Evolutionary conservation across 2,329 filamentous ascomycete genomes (phyloP).

Genomic region (Paraconiothyrium sp.): DNA sequence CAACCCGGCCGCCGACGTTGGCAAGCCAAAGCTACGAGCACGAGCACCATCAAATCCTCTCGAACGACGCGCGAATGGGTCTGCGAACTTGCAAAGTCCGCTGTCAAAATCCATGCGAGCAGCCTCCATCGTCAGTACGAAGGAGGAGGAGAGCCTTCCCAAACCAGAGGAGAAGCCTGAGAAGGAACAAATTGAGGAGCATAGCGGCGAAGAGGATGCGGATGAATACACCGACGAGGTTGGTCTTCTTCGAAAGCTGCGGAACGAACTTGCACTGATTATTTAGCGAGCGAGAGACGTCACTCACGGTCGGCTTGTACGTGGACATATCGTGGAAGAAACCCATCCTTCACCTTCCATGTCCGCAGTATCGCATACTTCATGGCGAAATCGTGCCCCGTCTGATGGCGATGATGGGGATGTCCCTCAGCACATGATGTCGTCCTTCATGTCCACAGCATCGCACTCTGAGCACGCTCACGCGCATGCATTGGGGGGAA

Average conservation of each 20-base stretch:
- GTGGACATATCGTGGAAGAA: slow-evolving; percentile 95
- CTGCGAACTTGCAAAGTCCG: slow-evolving; percentile 39
- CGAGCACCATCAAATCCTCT: slow-evolving; percentile 40
- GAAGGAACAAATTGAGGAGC: slow-evolving; percentile 27
- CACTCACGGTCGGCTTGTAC: slow-evolving; percentile 87
- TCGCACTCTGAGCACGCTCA: slow-evolving; percentile 68
- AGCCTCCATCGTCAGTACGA: slow-evolving; percentile 45
- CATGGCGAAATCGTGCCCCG: slow-evolving; percentile 52
- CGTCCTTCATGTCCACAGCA: slow-evolving; percentile 82
- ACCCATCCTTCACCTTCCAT: slow-evolving; percentile 82
- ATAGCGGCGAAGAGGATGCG: slow-evolving; percentile 25
- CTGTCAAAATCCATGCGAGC: slow-evolving; percentile 49
- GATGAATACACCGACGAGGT: slow-evolving; percentile 74
- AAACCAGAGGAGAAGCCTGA: slow-evolving; percentile 29
- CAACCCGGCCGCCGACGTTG: slow-evolving; percentile 37
- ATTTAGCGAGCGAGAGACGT: slow-evolving; percentile 79
- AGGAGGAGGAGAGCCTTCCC: slow-evolving; percentile 39
- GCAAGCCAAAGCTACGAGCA: slow-evolving; percentile 38
- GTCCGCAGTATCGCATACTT: slow-evolving; percentile 70
- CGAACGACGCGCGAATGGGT: slow-evolving; percentile 41
- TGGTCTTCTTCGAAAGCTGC: slow-evolving; percentile 14
- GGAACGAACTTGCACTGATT: slow-evolving; percentile 23
- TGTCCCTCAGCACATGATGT: slow-evolving; percentile 86
- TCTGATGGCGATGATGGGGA: slow-evolving; percentile 59
- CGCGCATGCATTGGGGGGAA: slow-evolving; percentile 80